A percentile compares a stretch with the other conserved stretches of the same genome.
phyloP scores from a whole-genome alignment of 2,329 filamentous ascomycete species.

The Colletotrichum spinosum region DNA sequence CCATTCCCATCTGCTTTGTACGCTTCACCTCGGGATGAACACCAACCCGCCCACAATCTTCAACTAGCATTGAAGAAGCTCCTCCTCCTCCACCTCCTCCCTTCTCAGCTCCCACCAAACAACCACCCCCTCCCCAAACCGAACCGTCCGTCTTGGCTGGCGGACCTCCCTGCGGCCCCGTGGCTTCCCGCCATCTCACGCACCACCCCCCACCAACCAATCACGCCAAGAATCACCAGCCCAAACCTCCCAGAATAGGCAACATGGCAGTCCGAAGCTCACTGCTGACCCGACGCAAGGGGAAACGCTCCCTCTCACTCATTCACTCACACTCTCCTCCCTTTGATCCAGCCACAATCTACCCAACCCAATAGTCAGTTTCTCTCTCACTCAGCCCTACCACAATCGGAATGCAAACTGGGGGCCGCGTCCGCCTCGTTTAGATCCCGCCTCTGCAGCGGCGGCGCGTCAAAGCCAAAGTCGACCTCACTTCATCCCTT shows the following conservation, averaged over 20 bases:
- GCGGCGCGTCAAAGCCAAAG: slow-evolving; percentile 19
- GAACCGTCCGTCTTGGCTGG: slow-evolving; percentile 1
- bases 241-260: slow-evolving; percentile 19
- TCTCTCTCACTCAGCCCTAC: slow-evolving; percentile 4
- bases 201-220: slow-evolving; percentile 9
- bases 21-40: too few species aligned
- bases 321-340: background rate
- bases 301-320: background rate
- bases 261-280: background rate
- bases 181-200: too few species aligned
- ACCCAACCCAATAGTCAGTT: too few species aligned
- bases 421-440: too few species aligned
- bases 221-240: slow-evolving; percentile 29
- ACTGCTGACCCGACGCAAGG: background rate
- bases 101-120: too few species aligned
- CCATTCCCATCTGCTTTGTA: too few species aligned
- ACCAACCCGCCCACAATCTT: too few species aligned
- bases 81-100: too few species aligned
- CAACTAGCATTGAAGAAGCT: too few species aligned
- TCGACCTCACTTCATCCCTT: slow-evolving; percentile 16
- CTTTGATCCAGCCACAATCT: background rate
- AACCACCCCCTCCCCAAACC: too few species aligned
- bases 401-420: background rate
- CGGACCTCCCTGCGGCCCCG: too few species aligned
- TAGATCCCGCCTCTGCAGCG: background rate